phyloP scores from a whole-genome alignment of 345 rosid genomes.

The Ailanthus altissimus region DNA sequence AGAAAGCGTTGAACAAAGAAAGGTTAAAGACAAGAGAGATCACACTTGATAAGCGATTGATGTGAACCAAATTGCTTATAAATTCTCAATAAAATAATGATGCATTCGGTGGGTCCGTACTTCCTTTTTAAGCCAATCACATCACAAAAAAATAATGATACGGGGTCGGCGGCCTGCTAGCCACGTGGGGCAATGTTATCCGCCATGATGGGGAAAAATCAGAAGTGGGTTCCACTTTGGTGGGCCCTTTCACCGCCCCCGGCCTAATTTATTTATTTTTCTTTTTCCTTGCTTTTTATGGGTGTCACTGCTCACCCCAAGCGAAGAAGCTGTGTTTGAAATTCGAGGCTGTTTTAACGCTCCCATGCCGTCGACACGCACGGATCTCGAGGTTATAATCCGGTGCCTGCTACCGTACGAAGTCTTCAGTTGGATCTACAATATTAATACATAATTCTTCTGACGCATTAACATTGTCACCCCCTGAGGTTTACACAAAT shows the following conservation, averaged over 20 bases:
- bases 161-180: conserved; percentile 21
- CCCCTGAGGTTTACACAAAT: too few species aligned
- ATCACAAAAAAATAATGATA: conserved; percentile 9
- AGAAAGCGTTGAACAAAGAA: neutral
- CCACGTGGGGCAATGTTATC: neutral
- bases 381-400: conserved; percentile 13
- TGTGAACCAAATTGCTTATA: neutral
- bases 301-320: neutral
- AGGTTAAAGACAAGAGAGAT: neutral
- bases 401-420: conserved; percentile 38
- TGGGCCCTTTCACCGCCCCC: conserved; percentile 33
- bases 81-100: neutral
- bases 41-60: neutral
- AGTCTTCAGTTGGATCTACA: conserved; percentile 33
- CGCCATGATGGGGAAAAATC: neutral
- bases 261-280: neutral
- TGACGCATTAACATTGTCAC: neutral
- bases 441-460: neutral
- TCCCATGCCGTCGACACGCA: neutral
- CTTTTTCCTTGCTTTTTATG: neutral
- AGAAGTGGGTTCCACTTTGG: neutral
- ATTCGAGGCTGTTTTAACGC: neutral
- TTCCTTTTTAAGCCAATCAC: neutral
- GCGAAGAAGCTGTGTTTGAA: neutral
- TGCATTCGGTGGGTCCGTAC: neutral